Conservation (phyloP, 306 rosid genomes). For the Cicer pinnatifidum region DNA sequence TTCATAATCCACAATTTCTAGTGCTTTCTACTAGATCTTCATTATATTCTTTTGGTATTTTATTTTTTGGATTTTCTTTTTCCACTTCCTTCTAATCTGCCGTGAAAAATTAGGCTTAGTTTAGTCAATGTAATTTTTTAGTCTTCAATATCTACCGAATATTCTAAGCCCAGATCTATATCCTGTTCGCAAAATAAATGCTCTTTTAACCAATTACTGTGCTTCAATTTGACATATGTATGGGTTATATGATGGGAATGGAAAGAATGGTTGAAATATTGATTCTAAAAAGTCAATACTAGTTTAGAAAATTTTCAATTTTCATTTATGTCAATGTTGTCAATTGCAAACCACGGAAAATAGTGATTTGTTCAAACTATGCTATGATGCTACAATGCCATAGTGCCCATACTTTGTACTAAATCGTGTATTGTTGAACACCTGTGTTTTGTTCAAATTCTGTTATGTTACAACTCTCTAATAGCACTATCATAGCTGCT, state of each 20-base stretch:
- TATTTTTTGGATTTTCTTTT: slow-evolving; percentile 10
- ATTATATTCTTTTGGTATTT: not conserved
- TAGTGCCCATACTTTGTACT: no score
- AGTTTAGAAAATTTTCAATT: no score
- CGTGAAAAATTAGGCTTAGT: slow-evolving; percentile 11
- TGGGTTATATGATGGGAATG: slow-evolving; percentile 23
- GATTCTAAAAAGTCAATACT: not conserved
- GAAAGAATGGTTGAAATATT: not conserved
- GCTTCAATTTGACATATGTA: slow-evolving; percentile 1
- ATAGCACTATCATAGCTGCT: no score
- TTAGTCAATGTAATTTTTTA: not conserved
- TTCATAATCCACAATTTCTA: slow-evolving; percentile 6
- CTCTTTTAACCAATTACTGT: slow-evolving; percentile 7
- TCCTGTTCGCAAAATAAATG: not conserved
- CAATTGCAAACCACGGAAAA: no score
- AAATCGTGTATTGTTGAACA: no score
- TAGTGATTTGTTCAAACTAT: no score
- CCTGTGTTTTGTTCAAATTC: no score
- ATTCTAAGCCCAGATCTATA: slow-evolving; percentile 37
- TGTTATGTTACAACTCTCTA: no score
- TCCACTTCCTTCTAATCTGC: not conserved
- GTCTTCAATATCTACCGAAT: not conserved
- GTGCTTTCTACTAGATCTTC: slow-evolving; percentile 4
- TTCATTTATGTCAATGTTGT: no score
- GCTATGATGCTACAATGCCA: no score